Evolutionary conservation across 116 monocot genomes (phyloP).

Genomic region (Zostera marina): DNA sequence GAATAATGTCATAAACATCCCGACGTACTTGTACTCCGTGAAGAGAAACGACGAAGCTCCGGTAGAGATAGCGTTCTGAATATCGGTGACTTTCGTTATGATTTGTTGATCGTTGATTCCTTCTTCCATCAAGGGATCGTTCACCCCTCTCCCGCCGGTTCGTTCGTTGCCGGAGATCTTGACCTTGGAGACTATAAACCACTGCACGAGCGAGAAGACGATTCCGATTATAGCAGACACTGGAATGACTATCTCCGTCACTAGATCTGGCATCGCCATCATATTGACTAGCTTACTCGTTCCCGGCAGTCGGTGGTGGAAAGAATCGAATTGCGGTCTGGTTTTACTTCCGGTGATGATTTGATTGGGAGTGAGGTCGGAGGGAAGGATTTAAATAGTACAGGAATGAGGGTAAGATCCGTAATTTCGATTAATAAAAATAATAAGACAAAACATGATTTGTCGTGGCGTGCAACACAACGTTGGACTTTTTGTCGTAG

Average conservation of each 20-base stretch:
- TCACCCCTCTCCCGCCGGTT: slow-evolving; percentile 23
- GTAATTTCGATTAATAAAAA: no score
- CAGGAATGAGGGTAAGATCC: no score
- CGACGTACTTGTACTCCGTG: slow-evolving; percentile 41
- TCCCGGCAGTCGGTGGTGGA: no score
- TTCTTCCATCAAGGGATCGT: slow-evolving; percentile 47
- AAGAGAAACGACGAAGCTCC: slow-evolving; percentile 24
- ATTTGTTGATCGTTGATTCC: slow-evolving; percentile 45
- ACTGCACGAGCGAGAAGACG: slow-evolving; percentile 68
- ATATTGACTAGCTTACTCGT: no score
- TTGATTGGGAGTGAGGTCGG: no score
- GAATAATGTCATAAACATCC: slow-evolving; percentile 33
- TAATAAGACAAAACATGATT: no score
- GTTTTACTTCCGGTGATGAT: no score
- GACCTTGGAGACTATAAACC: slow-evolving; percentile 65
- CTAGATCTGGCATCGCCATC: slow-evolving; percentile 23
- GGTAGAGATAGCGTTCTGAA: slow-evolving; percentile 53
- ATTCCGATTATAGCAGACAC: slow-evolving; percentile 67
- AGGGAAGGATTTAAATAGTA: no score
- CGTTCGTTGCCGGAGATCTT: slow-evolving; percentile 20
- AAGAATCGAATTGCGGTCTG: no score
- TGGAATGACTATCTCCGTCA: slow-evolving; percentile 71
- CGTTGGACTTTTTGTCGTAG: no score
- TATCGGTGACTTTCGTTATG: slow-evolving; percentile 43
- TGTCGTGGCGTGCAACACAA: no score